These are phyloP conservation scores for Fusarium bactridioides DNA, from an alignment of 2,329 filamentous ascomycete genomes.

Conservation along the genomic window DNA sequence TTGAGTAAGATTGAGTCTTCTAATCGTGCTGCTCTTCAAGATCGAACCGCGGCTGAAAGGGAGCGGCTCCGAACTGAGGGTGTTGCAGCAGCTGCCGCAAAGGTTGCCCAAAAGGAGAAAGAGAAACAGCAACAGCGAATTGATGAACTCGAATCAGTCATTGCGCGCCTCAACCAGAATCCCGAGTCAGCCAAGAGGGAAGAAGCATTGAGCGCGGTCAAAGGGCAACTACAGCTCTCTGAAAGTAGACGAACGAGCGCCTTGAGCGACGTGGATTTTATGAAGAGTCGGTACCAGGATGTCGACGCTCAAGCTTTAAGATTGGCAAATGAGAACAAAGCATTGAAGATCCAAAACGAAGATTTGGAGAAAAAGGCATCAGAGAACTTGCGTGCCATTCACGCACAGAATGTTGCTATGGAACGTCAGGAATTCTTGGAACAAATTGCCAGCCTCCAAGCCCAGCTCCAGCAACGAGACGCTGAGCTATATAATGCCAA, in stretches of 20 bases:
- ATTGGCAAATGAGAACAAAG: constrained; percentile 55
- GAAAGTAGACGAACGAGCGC: constrained; percentile 52
- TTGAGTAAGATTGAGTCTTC: constrained; percentile 55
- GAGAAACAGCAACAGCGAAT: constrained; percentile 50
- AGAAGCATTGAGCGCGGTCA: constrained; percentile 48
- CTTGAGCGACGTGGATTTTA: constrained; percentile 63
- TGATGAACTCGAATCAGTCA: constrained; percentile 47
- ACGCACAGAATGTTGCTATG: constrained; percentile 53
- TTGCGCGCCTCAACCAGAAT: constrained; percentile 42
- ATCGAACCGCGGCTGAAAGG: constrained; percentile 57
- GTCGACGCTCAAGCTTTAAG: constrained; percentile 58
- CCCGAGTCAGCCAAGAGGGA: constrained; percentile 34
- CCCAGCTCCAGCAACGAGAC: constrained; percentile 59
- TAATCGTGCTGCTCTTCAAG: constrained; percentile 59
- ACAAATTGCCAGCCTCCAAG: constrained; percentile 52
- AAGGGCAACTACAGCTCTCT: constrained; percentile 50
- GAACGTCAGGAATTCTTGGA: constrained; percentile 48
- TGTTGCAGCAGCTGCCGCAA: constrained; percentile 40
- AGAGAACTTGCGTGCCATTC: constrained; percentile 57
- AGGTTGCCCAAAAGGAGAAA: constrained; percentile 44
- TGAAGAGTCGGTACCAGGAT: constrained; percentile 66
- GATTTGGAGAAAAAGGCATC: constrained; percentile 53
- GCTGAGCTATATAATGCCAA: constrained; percentile 55
- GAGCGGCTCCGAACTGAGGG: constrained; percentile 53
- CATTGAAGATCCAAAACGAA: constrained; percentile 52